Base-by-base conservation (phyloP, 106 monocot genomes). In the Platanthera zijinensis region DNA sequence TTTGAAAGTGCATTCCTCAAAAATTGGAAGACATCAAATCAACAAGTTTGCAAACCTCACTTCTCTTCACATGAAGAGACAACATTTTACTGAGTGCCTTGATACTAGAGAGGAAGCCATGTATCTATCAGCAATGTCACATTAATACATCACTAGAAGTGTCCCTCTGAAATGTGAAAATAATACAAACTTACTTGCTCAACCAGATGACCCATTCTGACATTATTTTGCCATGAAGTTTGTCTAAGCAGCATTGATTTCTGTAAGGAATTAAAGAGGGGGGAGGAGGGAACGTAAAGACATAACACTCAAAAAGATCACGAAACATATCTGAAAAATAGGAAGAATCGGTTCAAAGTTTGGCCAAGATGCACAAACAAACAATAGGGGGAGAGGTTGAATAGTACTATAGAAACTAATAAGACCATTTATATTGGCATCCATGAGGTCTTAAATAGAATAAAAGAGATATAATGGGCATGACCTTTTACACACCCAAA, bases 161-260 rank as follows among this genome's bases (percentile, higher is more conserved):
- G 73, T 51, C 51, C 52, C 47, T 18, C 10, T 48, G 19, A 12
- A 21, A 59, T 39, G 22, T 21, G 21, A 10, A 18, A 63, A 48
- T 46, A 64, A 45, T 73, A 48, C 1, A 63, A 72, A 77, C 80
- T 71, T 86, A 92, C 96, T 80, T 96, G 92, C 75, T 96, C 96
- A 78, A 96, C 85, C 19, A 96, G 84, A 84, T 85, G 82, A 80
- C 84, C 81, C 86, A 92, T 96, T 82, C 92, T 83, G 68, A 87
- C 69, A 79, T 84, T 92, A 81, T 88, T 92, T 81, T 96, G 96
- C 96, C 96, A 96, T 28, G 90, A 90, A 57, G 92, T 83, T 78
- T 92, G 92, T 76, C 92, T 92, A 66, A 88, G 86, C 78, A 95
- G 75, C 52, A 90, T 72, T 75, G 92, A 84, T 92, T 86, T 92